These are phyloP conservation scores for Pseudogymnoascus sp. DNA, from an alignment of 2,329 filamentous ascomycete species.

Conservation along the genomic window DNA sequence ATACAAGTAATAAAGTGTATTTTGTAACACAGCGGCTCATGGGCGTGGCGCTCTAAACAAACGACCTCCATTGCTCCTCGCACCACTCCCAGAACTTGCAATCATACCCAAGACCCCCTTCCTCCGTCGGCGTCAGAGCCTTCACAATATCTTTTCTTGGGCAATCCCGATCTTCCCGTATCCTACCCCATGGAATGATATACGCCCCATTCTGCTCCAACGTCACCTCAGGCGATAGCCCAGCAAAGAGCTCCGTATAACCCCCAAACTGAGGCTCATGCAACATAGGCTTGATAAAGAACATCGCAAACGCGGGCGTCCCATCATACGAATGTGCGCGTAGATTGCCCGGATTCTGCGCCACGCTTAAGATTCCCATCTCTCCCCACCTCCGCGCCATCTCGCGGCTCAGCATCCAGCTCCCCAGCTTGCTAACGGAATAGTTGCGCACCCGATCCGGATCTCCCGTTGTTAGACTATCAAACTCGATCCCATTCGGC, in stretches of 20 bases:
- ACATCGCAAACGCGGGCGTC: background rate
- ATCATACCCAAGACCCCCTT: slow-evolving; percentile 19
- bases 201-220: slow-evolving; percentile 15
- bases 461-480: slow-evolving; percentile 9
- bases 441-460: slow-evolving; percentile 13
- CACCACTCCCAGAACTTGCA: slow-evolving; percentile 21
- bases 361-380: slow-evolving; percentile 13
- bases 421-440: slow-evolving; percentile 15
- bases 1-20: background rate
- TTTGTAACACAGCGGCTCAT: background rate
- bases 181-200: slow-evolving; percentile 24
- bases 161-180: slow-evolving; percentile 29
- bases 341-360: slow-evolving; percentile 16
- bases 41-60: background rate
- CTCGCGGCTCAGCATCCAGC: slow-evolving; percentile 16
- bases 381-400: slow-evolving; percentile 7
- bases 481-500: slow-evolving; percentile 11
- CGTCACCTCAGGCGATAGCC: slow-evolving; percentile 12
- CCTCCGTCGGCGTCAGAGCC: slow-evolving; percentile 14
- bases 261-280: slow-evolving; percentile 17
- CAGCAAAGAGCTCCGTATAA: slow-evolving; percentile 20
- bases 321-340: slow-evolving; percentile 12
- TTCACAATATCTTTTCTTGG: slow-evolving; percentile 16
- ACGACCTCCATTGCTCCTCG: slow-evolving; percentile 11
- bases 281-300: slow-evolving; percentile 11